These are phyloP conservation scores for Ganoderma lucidum DNA, from an alignment of 1,284 basidiomycete species.

Conservation along the genomic window DNA sequence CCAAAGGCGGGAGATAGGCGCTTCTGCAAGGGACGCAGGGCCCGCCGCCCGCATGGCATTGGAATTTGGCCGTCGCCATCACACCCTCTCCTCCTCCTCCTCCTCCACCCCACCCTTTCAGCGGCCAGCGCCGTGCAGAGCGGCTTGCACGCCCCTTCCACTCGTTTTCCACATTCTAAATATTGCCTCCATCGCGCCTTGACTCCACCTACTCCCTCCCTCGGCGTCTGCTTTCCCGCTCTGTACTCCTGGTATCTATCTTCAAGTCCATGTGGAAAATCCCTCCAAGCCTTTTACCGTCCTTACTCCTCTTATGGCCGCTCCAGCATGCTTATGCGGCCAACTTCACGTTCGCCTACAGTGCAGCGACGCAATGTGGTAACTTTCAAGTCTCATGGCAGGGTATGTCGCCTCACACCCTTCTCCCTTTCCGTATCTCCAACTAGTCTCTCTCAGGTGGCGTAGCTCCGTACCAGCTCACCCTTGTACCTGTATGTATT, in stretches of 20 bases:
- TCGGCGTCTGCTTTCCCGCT: conserved; percentile 8
- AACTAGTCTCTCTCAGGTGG: conserved; percentile 56
- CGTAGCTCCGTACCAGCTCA: conserved; percentile 63
- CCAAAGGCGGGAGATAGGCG: neutral
- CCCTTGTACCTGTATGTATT: conserved; percentile 63
- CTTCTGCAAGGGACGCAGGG: neutral
- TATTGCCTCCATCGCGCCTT: neutral
- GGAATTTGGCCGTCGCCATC: neutral
- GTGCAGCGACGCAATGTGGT: conserved; percentile 65
- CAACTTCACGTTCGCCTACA: conserved; percentile 60
- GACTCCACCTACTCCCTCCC: conserved; percentile 7
- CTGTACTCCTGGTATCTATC: conserved; percentile 8
- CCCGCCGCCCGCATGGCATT: neutral
- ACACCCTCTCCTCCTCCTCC: conserved; percentile 2
- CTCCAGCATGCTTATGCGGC: conserved; percentile 43
- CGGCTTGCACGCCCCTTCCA: conserved; percentile 23
- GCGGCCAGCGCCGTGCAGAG: conserved; percentile 14
- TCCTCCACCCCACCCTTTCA: neutral
- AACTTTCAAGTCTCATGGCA: conserved; percentile 66
- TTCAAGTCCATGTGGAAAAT: conserved; percentile 21
- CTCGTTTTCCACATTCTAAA: conserved; percentile 14
- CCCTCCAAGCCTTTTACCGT: conserved; percentile 33
- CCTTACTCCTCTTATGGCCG: conserved; percentile 35
- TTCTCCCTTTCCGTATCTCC: conserved; percentile 4
- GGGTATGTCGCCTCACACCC: conserved; percentile 48